phyloP scores from a whole-genome alignment of 2,329 filamentous ascomycete genomes.

The Xylaria multiplex region DNA sequence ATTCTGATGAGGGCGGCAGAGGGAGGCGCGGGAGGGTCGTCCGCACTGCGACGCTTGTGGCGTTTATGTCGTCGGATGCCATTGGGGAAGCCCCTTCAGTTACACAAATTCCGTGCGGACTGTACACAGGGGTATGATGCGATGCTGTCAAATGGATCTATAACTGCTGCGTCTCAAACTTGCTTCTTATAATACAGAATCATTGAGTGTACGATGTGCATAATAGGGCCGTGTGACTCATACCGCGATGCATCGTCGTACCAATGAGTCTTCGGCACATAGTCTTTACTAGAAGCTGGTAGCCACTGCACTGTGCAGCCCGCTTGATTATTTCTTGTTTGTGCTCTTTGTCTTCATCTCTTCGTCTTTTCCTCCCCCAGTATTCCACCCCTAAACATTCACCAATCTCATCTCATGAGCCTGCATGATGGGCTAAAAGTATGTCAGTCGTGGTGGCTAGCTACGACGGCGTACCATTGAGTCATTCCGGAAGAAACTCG shows the following conservation, averaged over 20 bases:
- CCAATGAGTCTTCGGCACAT: slow-evolving; percentile 22
- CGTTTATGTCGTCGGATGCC: slow-evolving; percentile 9
- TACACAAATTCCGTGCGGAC: neutral
- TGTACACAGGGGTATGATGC: neutral
- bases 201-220: too few species aligned
- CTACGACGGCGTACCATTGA: neutral
- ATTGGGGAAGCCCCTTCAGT: neutral
- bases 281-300: neutral
- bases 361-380: neutral
- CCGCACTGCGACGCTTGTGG: slow-evolving; percentile 22
- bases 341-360: neutral
- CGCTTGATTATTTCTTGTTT: neutral
- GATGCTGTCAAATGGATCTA: neutral
- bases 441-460: neutral
- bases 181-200: slow-evolving; percentile 10
- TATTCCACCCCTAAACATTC: too few species aligned
- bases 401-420: neutral
- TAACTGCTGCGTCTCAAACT: neutral
- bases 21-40: slow-evolving; percentile 43
- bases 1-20: slow-evolving; percentile 35
- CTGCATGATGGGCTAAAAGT: neutral
- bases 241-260: slow-evolving; percentile 13
- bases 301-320: neutral
- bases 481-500: neutral
- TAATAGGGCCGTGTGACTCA: slow-evolving; percentile 29